These are phyloP conservation scores for Lachancea sp. DNA, from an alignment of 805 yeast species.

Conservation along the genomic window DNA sequence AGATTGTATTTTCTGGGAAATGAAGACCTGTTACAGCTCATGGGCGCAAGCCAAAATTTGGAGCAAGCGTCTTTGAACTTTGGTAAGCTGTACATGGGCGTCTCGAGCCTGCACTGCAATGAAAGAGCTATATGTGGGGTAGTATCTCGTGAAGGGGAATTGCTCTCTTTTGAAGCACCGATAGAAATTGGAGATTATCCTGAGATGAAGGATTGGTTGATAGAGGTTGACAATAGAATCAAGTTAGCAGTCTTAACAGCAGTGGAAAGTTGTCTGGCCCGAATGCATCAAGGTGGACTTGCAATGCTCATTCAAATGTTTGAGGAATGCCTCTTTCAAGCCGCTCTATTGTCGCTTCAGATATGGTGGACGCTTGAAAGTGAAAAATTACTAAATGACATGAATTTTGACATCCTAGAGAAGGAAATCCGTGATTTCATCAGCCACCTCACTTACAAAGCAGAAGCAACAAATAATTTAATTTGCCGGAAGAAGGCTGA, in stretches of 20 bases:
- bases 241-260: slow-evolving; percentile 41
- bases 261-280: slow-evolving; percentile 30
- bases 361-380: slow-evolving; percentile 43
- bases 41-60: slow-evolving; percentile 56
- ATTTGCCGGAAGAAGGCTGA: slow-evolving; percentile 39
- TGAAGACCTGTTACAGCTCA: slow-evolving; percentile 76
- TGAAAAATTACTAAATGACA: background rate
- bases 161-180: slow-evolving; percentile 36
- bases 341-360: slow-evolving; percentile 48
- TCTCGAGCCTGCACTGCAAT: slow-evolving; percentile 39
- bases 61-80: slow-evolving; percentile 49
- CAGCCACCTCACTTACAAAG: background rate
- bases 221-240: slow-evolving; percentile 48
- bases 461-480: background rate
- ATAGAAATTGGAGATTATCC: slow-evolving; percentile 40
- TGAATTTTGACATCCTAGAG: background rate
- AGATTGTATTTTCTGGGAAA: slow-evolving; percentile 85
- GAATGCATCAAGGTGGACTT: slow-evolving; percentile 10
- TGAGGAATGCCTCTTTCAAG: slow-evolving; percentile 47
- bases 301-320: slow-evolving; percentile 26
- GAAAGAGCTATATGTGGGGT: slow-evolving; percentile 40
- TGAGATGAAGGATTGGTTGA: slow-evolving; percentile 56
- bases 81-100: slow-evolving; percentile 65
- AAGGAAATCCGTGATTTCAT: background rate
- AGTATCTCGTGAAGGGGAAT: slow-evolving; percentile 62